Evolutionary conservation across 2,329 filamentous ascomycete species (phyloP).

Genomic region (Botryotinia convoluta): DNA sequence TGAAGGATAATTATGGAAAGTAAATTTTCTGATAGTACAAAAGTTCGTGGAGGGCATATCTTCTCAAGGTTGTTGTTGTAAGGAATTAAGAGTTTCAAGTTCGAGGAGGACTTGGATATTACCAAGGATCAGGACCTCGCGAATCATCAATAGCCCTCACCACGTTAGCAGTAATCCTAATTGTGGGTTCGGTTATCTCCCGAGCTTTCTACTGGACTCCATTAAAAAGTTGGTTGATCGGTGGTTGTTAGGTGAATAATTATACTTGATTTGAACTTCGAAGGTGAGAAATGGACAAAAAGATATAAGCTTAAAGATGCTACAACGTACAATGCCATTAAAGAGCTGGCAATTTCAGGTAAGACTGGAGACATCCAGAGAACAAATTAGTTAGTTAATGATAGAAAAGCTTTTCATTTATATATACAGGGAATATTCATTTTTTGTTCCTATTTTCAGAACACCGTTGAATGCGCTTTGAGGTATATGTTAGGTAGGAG

Average conservation of each 20-base stretch:
- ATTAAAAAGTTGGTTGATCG: background rate
- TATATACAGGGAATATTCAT: no score
- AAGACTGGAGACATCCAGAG: background rate
- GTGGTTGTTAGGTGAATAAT: background rate
- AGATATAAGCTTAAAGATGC: background rate
- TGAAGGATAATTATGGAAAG: background rate
- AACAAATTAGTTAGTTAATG: no score
- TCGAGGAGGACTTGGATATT: background rate
- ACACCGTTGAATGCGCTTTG: no score
- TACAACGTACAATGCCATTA: no score
- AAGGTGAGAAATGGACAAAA: background rate
- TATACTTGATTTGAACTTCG: background rate
- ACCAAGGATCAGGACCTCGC: background rate
- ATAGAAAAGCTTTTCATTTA: background rate
- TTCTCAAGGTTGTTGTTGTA: background rate
- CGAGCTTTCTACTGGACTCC: background rate
- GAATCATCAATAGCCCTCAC: background rate
- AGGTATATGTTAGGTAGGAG: background rate
- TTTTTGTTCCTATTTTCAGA: rapidly evolving
- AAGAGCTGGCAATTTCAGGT: rapidly evolving
- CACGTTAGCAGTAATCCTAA: no score
- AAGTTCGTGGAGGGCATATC: background rate
- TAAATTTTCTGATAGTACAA: background rate
- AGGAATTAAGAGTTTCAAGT: background rate
- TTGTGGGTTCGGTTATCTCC: background rate